These are phyloP conservation scores for Linaria vulgaris DNA, from an alignment of 257 asterid species.

Conservation along the genomic window DNA sequence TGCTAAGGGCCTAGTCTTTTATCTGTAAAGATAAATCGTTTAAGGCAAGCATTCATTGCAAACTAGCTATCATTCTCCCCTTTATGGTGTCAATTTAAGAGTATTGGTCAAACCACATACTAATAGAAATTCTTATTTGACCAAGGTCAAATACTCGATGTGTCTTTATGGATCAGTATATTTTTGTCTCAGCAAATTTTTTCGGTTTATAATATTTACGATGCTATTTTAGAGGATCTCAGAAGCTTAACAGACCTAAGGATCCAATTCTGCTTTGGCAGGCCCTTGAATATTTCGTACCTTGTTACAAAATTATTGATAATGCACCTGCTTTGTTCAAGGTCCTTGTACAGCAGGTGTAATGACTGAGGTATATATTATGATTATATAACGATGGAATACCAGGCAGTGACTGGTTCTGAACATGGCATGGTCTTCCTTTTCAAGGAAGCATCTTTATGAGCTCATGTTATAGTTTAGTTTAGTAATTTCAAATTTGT, in stretches of 20 bases:
- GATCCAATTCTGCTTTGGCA: constrained; percentile 16
- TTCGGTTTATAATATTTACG: too few relatives aligned
- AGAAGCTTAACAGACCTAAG: too few relatives aligned
- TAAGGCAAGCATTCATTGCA: neutral
- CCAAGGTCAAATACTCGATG: constrained; percentile 5
- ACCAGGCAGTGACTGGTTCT: constrained; percentile 8
- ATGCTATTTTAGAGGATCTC: constrained; percentile 8
- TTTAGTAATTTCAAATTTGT: constrained; percentile 17
- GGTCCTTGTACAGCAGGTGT: too few relatives aligned
- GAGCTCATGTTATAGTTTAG: constrained; percentile 9
- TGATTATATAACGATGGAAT: neutral
- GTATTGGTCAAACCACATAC: neutral
- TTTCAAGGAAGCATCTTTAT: constrained; percentile 2
- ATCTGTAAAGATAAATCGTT: neutral
- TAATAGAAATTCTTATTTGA: neutral
- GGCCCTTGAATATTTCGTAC: constrained; percentile 5
- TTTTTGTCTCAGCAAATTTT: neutral
- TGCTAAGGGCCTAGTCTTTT: neutral
- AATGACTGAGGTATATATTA: too few relatives aligned
- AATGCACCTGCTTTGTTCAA: constrained; percentile 5
- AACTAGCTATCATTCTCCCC: neutral
- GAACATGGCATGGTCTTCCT: constrained; percentile 19
- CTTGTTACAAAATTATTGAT: constrained; percentile 6
- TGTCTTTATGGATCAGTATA: neutral
- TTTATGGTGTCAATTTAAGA: neutral